These are phyloP conservation scores for Nakaseomyces delphensis DNA, from an alignment of 1,139 yeast species.

Conservation along the genomic window DNA sequence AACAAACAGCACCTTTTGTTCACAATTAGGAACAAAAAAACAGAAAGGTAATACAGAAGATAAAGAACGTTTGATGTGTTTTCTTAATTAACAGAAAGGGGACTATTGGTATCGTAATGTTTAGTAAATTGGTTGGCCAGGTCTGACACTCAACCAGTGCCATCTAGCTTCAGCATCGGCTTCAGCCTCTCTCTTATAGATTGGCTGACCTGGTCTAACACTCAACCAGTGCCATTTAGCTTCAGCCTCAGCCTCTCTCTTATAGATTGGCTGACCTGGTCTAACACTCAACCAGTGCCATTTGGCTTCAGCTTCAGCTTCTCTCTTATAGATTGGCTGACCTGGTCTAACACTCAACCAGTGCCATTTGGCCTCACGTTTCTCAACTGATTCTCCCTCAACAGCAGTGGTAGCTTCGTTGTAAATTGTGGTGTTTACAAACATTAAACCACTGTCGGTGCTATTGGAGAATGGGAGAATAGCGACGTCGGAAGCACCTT, in stretches of 20 bases:
- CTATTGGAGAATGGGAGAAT: slow-evolving; percentile 14
- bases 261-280: slow-evolving; percentile 15
- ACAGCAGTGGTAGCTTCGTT: slow-evolving; percentile 11
- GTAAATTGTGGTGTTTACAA: slow-evolving; percentile 16
- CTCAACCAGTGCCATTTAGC: slow-evolving; percentile 18
- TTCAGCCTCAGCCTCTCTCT: slow-evolving; percentile 18
- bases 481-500: slow-evolving; percentile 12
- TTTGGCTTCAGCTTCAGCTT: slow-evolving; percentile 19
- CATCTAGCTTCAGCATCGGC: slow-evolving; percentile 15
- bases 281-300: slow-evolving; percentile 15
- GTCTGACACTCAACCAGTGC: slow-evolving; percentile 15
- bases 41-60: neutral
- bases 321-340: slow-evolving; percentile 21
- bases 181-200: slow-evolving; percentile 13
- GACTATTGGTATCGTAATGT: too few relatives aligned
- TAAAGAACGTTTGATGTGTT: too few relatives aligned
- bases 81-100: too few relatives aligned
- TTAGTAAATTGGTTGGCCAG: slow-evolving; percentile 16
- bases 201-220: slow-evolving; percentile 14
- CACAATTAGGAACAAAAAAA: too few relatives aligned
- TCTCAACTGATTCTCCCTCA: slow-evolving; percentile 1
- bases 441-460: slow-evolving; percentile 13
- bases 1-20: too few relatives aligned
- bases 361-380: slow-evolving; percentile 17
- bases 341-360: slow-evolving; percentile 13